phyloP scores from a whole-genome alignment of 2,329 filamentous ascomycete genomes.

The Amesomyces nigricolor region DNA sequence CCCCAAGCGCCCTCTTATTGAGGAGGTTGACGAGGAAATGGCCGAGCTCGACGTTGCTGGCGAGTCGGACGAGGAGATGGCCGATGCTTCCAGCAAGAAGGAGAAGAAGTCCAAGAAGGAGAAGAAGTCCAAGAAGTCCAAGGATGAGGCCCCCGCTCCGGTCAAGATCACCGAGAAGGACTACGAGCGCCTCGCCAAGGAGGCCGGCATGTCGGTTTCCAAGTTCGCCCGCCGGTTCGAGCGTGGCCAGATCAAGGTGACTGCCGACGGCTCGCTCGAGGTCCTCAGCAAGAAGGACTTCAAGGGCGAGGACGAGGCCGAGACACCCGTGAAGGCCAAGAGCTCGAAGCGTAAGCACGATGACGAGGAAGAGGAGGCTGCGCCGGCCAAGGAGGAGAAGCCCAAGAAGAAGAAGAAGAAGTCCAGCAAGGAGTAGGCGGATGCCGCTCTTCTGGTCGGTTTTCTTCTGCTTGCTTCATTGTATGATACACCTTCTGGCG shows the following conservation, averaged over 20 bases:
- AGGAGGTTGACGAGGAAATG: slow-evolving; percentile 41
- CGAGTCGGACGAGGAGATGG: slow-evolving; percentile 24
- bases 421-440: slow-evolving; percentile 25
- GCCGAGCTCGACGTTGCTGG: slow-evolving; percentile 11
- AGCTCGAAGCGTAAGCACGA: slow-evolving; percentile 66
- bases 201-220: slow-evolving; percentile 64
- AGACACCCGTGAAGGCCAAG: slow-evolving; percentile 40
- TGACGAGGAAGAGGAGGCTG: slow-evolving; percentile 58
- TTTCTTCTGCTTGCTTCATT: slow-evolving; percentile 21
- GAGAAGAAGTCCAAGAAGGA: slow-evolving; percentile 22
- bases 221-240: slow-evolving; percentile 77
- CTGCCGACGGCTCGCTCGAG: slow-evolving; percentile 58
- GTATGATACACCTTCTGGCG: slow-evolving; percentile 29
- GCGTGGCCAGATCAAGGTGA: slow-evolving; percentile 65
- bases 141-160: slow-evolving; percentile 28
- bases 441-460: background rate
- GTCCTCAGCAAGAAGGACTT: slow-evolving; percentile 70
- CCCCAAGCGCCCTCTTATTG: slow-evolving; percentile 43
- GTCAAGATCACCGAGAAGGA: slow-evolving; percentile 49
- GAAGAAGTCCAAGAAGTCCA: slow-evolving; percentile 36
- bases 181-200: slow-evolving; percentile 55
- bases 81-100: slow-evolving; percentile 21
- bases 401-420: slow-evolving; percentile 48
- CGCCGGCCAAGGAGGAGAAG: slow-evolving; percentile 55
- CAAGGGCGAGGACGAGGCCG: slow-evolving; percentile 52